phyloP scores from a whole-genome alignment of 2,329 filamentous ascomycete genomes.

The Dothistroma pini region DNA sequence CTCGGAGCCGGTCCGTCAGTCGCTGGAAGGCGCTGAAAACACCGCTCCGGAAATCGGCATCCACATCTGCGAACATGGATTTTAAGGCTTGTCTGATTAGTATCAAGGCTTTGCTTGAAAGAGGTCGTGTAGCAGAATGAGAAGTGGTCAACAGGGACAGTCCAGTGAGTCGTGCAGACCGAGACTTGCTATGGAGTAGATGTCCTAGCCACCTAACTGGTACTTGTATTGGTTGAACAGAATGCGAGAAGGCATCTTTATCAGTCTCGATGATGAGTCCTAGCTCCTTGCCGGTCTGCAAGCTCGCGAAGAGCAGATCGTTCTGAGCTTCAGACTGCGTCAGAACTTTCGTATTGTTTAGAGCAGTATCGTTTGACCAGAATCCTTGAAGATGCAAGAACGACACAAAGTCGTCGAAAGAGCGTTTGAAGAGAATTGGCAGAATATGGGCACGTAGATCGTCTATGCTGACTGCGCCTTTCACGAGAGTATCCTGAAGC shows the following conservation, averaged over 20 bases:
- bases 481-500: slow-evolving; percentile 16
- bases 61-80: slow-evolving; percentile 75
- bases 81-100: slow-evolving; percentile 64
- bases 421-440: slow-evolving; percentile 45
- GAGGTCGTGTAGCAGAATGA: slow-evolving; percentile 68
- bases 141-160: slow-evolving; percentile 77
- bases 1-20: slow-evolving; percentile 71
- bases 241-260: slow-evolving; percentile 15
- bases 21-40: slow-evolving; percentile 70
- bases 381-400: slow-evolving; percentile 42
- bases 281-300: slow-evolving; percentile 47
- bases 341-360: not conserved
- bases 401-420: slow-evolving; percentile 37
- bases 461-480: slow-evolving; percentile 16
- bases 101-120: slow-evolving; percentile 59
- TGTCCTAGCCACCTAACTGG: slow-evolving; percentile 42
- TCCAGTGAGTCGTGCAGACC: slow-evolving; percentile 67
- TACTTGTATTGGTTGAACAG: slow-evolving; percentile 49
- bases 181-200: slow-evolving; percentile 37
- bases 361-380: not conserved
- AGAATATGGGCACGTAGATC: slow-evolving; percentile 47
- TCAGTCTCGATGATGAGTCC: slow-evolving; percentile 41
- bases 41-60: slow-evolving; percentile 82
- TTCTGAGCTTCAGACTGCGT: slow-evolving; percentile 7
- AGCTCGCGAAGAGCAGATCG: slow-evolving; percentile 34